Evolutionary conservation across 208 protist species (phyloP), one percentile per base, ranked within the genome.

Genomic region (Trypanosoma scelopori): DNA sequence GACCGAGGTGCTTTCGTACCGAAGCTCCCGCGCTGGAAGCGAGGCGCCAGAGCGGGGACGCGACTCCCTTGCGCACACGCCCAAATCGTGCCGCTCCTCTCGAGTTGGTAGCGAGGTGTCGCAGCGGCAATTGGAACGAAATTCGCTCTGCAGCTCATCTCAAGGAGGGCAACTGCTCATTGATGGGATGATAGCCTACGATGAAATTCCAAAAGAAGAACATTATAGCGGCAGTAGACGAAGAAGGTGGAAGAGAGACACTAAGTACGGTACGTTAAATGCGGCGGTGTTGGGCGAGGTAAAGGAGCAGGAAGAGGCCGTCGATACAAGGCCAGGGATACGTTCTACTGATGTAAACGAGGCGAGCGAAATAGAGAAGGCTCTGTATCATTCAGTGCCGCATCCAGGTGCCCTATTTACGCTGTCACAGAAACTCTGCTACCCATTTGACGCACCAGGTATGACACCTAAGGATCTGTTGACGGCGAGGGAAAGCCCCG

Each of bases 361-460:
- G 42, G 11, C 42, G 15, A 42, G 13, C 15, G 57, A 65, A 47
- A 72, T 55, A 37, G 41, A 53, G 35, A 39, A 70, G 49, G 62
- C 67, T 3, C 57, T 93, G 0, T 85, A 89, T 71, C 72, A 82
- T 53, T 89, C 83, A 1, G 66, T 90, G 13, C 57, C 58, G 7
- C 47, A 68, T 39, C 66, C 68, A 22, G 78, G 75, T 46, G 78
- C 72, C 4, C 65, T 51, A 0, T 94, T 90, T 68, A 74, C 68
- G 37, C 84, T 87, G 55, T 83, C 76, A 39, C 88, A 92, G 55
- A 76, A 69, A 42, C 63, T 94, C 20, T 70, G 76, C 67, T 90
- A 94, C 69, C 88, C 88, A 1, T 69, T 90, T 20, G 81, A 88
- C 27, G 23, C 76, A 27, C 50, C 63, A 5, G 69, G 61, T 43